Evolutionary conservation across 768 basidiomycete genomes (phyloP).

Genomic region (Pleurotus djamor): DNA sequence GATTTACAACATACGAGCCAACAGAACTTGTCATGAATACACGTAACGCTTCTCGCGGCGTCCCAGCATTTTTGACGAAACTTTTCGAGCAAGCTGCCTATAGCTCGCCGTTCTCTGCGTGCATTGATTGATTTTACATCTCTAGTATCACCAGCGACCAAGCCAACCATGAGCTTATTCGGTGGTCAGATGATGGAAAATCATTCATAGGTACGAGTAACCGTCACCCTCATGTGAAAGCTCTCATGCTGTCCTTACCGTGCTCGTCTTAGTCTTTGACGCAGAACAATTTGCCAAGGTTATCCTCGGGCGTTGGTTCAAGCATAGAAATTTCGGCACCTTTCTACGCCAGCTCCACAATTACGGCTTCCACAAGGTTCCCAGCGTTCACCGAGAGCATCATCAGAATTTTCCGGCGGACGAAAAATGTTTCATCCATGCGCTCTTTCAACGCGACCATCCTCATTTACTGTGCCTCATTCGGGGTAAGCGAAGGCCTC

Average conservation of each 20-base stretch:
- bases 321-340: not conserved
- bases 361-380: not conserved
- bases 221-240: not conserved
- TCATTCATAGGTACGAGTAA: not conserved
- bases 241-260: too few relatives aligned
- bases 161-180: not conserved
- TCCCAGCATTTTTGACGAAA: not conserved
- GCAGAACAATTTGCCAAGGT: not conserved
- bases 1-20: not conserved
- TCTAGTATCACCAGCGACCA: not conserved
- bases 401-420: not conserved
- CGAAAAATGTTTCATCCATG: not conserved
- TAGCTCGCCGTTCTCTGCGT: not conserved
- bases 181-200: not conserved
- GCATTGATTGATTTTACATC: not conserved
- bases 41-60: not conserved
- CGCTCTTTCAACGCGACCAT: not conserved
- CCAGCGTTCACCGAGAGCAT: not conserved
- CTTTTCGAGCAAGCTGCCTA: not conserved
- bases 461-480: not conserved
- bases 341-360: not conserved
- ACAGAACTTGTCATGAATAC: not conserved
- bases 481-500: too few relatives aligned
- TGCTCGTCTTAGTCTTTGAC: not conserved
- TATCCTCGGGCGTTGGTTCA: not conserved